phyloP scores from a whole-genome alignment of 495 filamentous ascomycete species.

The Neurospora sublineolata region DNA sequence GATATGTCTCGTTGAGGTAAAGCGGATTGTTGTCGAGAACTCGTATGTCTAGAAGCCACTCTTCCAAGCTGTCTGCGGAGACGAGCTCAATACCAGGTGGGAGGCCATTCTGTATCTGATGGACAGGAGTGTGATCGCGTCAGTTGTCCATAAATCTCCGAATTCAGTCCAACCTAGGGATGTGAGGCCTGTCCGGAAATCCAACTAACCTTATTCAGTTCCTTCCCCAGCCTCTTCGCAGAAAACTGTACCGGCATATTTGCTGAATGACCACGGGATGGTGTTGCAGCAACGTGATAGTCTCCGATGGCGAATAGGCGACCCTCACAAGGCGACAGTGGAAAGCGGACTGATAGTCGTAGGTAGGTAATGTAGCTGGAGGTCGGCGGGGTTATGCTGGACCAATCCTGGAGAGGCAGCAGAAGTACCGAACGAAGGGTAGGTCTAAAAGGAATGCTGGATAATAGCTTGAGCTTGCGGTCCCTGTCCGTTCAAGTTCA shows the following conservation, averaged over 20 bases:
- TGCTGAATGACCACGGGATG: neutral
- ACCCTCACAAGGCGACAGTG: neutral
- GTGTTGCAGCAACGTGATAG: neutral
- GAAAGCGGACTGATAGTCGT: neutral
- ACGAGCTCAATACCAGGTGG: constrained; percentile 71
- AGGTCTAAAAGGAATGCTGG: neutral
- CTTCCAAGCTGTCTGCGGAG: constrained; percentile 65
- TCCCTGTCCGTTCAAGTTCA: neutral
- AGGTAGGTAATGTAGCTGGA: neutral
- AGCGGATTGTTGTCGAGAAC: constrained; percentile 88
- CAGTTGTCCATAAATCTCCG: neutral
- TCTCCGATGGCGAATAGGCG: neutral
- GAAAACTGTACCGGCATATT: constrained; percentile 34
- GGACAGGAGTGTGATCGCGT: neutral
- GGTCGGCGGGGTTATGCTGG: neutral
- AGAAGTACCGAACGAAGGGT: neutral
- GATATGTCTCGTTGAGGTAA: constrained; percentile 68
- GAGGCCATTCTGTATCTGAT: constrained; percentile 41
- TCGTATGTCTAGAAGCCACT: constrained; percentile 88
- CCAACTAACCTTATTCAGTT: constrained; percentile 36
- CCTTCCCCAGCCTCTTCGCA: constrained; percentile 39
- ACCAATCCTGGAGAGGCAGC: neutral
- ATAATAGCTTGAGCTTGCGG: neutral
- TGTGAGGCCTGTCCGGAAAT: neutral
- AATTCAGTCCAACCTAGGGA: neutral